Evolutionary conservation across 1,284 basidiomycete species (phyloP), one percentile per base, ranked within the genome.

Genomic region (Trichosporon sp.): DNA sequence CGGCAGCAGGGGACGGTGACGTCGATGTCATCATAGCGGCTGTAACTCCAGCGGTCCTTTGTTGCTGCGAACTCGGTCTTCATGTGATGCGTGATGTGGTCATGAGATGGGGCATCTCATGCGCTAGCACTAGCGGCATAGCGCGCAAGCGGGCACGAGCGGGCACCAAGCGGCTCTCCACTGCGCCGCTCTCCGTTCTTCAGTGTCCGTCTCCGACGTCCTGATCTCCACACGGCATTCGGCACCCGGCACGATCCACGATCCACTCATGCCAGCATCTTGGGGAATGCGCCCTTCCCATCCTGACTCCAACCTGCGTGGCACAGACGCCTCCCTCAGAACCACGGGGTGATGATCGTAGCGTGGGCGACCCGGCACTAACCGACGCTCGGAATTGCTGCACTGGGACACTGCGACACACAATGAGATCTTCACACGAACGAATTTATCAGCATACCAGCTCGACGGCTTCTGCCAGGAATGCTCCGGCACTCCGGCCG

Each of bases 1-100:
- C 31, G 31, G 59, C 31, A 35, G 31, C 1, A 21, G 59, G 31
- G 31, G 38, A 40, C 32, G 32, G 59, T 63, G 59, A 63, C 59
- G 59, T 63, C 59, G 59, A 35, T 63, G 31, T 35, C 59, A 63
- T 63, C 59, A 63, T 63, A 63, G 59, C 59, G 59, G 32, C 59
- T n/a, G 43, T 46, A 14, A 46, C 43, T 46, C 16, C 43, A 46
- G 16, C 43, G 43, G 43, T 6, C 11, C 51, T 26, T 54, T 16
- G 51, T 54, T 54, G 51, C 51, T 54, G 51, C 51, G 51, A 2
- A 54, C 51, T 54, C 51, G 51, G 19, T 54, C 43, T 46, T 46
- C 38, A 40, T 40, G 38, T 40, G 38, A 40, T 37, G 35, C 35
- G 12, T 43, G 40, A 43, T 43, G 40, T 43, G 40, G 40, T 46